Percentiles rank a stretch among this genome's conserved stretches.
Evolutionary conservation across 148 eudicot genomes (phyloP).

Genomic region (Polygonum aviculare): DNA sequence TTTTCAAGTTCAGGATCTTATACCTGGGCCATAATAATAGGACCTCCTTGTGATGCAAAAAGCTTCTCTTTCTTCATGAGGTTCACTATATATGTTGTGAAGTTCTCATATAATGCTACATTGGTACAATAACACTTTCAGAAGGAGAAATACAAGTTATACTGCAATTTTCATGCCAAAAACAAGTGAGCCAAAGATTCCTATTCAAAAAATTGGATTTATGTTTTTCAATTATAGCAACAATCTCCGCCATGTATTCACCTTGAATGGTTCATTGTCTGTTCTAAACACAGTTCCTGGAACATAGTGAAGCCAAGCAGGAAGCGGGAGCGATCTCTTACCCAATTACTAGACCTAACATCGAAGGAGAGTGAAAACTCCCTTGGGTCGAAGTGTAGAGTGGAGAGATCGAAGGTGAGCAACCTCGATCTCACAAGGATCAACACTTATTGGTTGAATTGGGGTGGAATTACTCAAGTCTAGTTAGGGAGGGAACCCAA

Average conservation of each 20-base stretch:
- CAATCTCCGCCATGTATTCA: conserved; percentile 13
- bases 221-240: background rate
- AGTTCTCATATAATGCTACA: conserved; percentile 95
- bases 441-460: too few relatives aligned
- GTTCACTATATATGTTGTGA: conserved; percentile 71
- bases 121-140: background rate
- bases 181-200: background rate
- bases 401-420: too few relatives aligned
- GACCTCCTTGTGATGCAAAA: conserved; percentile 97
- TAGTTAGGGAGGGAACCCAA: too few relatives aligned
- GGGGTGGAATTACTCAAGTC: too few relatives aligned
- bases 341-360: too few relatives aligned
- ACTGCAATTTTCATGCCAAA: background rate
- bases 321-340: too few relatives aligned
- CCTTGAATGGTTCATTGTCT: conserved; percentile 93
- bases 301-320: conserved; percentile 95
- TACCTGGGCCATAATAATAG: conserved; percentile 98
- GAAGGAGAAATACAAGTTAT: background rate
- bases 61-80: conserved; percentile 91
- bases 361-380: too few relatives aligned
- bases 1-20: background rate
- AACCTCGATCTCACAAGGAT: too few relatives aligned
- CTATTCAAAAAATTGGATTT: background rate
- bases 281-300: conserved; percentile 89
- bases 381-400: too few relatives aligned